Conservation (phyloP, 169 alveolate species). For the Ichthyophthirius multifiliis region DNA sequence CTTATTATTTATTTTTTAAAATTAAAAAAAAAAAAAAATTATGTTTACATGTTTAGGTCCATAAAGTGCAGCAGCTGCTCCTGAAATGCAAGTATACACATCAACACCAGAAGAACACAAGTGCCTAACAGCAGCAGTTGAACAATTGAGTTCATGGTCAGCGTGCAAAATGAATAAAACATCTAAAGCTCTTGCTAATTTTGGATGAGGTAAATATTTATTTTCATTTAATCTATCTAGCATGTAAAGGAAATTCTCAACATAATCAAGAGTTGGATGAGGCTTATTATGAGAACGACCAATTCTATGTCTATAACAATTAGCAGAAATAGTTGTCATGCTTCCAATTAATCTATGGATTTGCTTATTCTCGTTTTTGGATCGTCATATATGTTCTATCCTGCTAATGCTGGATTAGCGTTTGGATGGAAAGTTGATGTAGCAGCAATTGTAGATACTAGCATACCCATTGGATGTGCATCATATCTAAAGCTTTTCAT, state of each 20-base stretch:
- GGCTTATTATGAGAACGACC: conserved; percentile 63
- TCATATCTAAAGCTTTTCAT: conserved; percentile 75
- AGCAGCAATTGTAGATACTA: conserved; percentile 78
- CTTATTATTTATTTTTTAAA: conserved; percentile 14
- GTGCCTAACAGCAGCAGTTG: conserved; percentile 87
- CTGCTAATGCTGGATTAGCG: conserved; percentile 79
- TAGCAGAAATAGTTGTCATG: conserved; percentile 70
- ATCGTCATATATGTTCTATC: conserved; percentile 60
- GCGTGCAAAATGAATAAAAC: conserved; percentile 83
- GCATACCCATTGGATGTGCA: conserved; percentile 90
- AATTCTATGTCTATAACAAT: conserved; percentile 75
- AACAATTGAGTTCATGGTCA: conserved; percentile 88
- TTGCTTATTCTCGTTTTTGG: conserved; percentile 64
- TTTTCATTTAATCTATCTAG: conserved; percentile 68
- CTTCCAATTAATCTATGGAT: conserved; percentile 70
- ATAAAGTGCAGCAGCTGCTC: conserved; percentile 74
- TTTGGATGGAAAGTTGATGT: conserved; percentile 83
- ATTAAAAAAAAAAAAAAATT: background rate
- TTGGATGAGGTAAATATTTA: conserved; percentile 75
- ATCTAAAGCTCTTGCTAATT: conserved; percentile 75
- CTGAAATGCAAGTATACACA: conserved; percentile 65
- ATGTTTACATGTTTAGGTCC: conserved; percentile 59
- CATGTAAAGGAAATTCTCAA: conserved; percentile 80
- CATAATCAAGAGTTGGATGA: conserved; percentile 49
- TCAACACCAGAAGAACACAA: conserved; percentile 79